phyloP scores from a whole-genome alignment of 2,329 filamentous ascomycete species.

The Fusarium protoensiforme region DNA sequence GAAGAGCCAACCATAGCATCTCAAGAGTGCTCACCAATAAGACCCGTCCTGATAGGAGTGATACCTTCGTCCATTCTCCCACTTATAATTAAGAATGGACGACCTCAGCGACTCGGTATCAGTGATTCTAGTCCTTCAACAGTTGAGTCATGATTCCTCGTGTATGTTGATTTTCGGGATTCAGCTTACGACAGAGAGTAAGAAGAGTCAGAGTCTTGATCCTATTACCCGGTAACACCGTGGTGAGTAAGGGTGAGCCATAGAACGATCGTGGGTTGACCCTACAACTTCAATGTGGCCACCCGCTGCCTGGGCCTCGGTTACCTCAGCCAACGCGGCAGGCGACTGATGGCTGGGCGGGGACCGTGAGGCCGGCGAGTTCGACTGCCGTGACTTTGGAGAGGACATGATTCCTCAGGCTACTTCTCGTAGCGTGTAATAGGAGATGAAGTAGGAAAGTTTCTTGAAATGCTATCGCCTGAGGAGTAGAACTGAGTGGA shows the following conservation, averaged over 20 bases:
- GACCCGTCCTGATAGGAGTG: conserved; percentile 57
- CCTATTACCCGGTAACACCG: neutral
- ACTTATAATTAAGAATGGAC: conserved; percentile 39
- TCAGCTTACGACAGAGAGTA: conserved; percentile 7
- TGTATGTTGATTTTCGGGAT: neutral
- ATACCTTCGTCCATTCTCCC: conserved; percentile 60
- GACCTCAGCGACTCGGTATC: conserved; percentile 12
- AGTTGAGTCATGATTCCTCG: neutral
- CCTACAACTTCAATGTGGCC: neutral
- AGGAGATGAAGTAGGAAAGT: neutral
- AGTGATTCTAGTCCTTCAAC: conserved; percentile 1
- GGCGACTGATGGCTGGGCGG: neutral
- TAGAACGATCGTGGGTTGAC: neutral
- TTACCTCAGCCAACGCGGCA: neutral
- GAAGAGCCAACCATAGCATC: neutral
- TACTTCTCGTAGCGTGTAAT: neutral
- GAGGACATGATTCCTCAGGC: neutral
- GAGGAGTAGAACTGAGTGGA: neutral
- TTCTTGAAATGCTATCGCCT: neutral
- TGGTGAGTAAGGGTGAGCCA: neutral
- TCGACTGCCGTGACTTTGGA: neutral
- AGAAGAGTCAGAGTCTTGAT: conserved; percentile 5
- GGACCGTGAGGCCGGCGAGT: neutral
- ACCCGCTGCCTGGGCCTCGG: neutral
- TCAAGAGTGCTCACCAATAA: conserved; percentile 35